A percentile compares a stretch with the other conserved stretches of the same genome.
Evolutionary conservation across 2,329 filamentous ascomycete genomes (phyloP).

Genomic region (Exophiala alcalophila): DNA sequence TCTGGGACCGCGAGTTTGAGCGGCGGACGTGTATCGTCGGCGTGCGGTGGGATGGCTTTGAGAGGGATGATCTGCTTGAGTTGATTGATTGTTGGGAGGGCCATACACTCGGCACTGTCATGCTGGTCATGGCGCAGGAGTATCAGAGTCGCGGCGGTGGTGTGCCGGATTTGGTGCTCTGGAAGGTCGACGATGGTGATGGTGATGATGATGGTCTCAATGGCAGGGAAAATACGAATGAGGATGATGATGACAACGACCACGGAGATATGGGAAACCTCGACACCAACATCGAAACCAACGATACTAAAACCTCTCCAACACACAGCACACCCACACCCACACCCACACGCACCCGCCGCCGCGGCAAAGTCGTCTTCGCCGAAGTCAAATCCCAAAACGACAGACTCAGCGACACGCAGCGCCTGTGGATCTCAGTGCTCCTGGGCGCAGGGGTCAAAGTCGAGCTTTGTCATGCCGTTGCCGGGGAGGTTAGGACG

Average conservation of each 20-base stretch:
- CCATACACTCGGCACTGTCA: constrained; percentile 76
- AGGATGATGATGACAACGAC: constrained; percentile 24
- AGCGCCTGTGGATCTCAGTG: constrained; percentile 95
- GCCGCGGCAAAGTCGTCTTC: constrained; percentile 66
- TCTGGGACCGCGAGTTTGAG: constrained; percentile 67
- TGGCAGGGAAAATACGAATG: too few species aligned
- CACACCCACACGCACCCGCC: constrained; percentile 33
- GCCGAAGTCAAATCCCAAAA: constrained; percentile 79
- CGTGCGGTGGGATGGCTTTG: constrained; percentile 79
- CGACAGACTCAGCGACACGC: constrained; percentile 91
- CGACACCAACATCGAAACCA: constrained; percentile 40
- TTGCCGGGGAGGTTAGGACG: constrained; percentile 46
- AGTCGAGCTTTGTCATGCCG: constrained; percentile 74
- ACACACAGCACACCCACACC: too few species aligned
- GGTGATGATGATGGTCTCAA: constrained; percentile 32
- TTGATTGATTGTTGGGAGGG: constrained; percentile 75
- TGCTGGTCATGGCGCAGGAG: constrained; percentile 93
- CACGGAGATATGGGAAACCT: background rate
- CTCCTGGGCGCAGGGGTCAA: constrained; percentile 77
- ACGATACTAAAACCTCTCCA: too few species aligned
- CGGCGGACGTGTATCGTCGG: constrained; percentile 82
- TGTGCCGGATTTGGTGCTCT: constrained; percentile 88
- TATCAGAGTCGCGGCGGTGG: constrained; percentile 83
- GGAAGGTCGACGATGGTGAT: constrained; percentile 51
- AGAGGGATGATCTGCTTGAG: constrained; percentile 72